These are phyloP conservation scores for Aegle marmelos DNA, from an alignment of 345 rosid genomes.

Conservation along the genomic window DNA sequence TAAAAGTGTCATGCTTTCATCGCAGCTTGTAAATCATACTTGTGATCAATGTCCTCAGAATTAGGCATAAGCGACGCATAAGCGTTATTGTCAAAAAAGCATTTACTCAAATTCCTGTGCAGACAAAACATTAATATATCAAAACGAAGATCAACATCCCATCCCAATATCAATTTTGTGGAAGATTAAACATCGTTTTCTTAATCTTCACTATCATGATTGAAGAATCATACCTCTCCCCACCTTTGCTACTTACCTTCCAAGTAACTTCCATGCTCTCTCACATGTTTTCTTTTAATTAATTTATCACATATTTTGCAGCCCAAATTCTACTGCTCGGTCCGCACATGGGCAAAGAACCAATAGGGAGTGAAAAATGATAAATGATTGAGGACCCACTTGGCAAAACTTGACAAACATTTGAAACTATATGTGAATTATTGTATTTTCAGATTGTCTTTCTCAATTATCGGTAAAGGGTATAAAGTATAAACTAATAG, in stretches of 20 bases:
- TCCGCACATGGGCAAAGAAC: slow-evolving; percentile 13
- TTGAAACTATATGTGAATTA: background rate
- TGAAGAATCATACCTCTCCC: background rate
- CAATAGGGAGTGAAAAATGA: background rate
- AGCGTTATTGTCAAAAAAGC: background rate
- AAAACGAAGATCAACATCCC: background rate
- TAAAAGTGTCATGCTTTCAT: background rate
- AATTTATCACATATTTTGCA: background rate
- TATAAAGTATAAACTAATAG: no score
- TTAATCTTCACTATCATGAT: background rate
- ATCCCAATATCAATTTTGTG: background rate
- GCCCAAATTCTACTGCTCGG: background rate
- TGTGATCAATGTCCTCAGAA: background rate
- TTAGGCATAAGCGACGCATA: background rate
- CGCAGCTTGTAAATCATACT: background rate
- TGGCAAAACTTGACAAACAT: background rate
- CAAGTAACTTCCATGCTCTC: slow-evolving; percentile 16
- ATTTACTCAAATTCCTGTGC: background rate
- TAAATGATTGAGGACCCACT: slow-evolving; percentile 12
- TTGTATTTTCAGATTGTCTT: background rate
- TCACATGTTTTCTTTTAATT: background rate
- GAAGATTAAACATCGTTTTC: slow-evolving; percentile 31
- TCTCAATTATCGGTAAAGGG: background rate
- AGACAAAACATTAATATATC: background rate
- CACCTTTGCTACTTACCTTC: slow-evolving; percentile 32